These are phyloP conservation scores for Thraustotheca clavata DNA, from an alignment of 352 stramenopile genomes.

Conservation along the genomic window DNA sequence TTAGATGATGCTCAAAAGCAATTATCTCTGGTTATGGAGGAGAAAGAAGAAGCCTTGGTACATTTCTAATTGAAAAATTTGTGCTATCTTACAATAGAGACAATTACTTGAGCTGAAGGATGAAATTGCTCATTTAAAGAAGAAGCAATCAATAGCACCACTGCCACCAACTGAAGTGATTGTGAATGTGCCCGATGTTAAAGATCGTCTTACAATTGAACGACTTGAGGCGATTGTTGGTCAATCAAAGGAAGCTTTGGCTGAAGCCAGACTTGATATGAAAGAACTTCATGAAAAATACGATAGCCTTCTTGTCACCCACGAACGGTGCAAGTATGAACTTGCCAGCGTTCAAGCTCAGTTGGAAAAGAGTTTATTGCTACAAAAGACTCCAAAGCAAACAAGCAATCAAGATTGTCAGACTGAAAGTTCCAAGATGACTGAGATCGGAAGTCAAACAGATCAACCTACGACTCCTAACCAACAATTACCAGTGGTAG, in stretches of 20 bases:
- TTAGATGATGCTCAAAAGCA: not conserved
- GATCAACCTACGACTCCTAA: no score
- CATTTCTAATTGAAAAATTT: not conserved
- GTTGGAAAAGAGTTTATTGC: not conserved
- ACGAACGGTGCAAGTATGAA: not conserved
- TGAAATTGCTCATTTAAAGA: not conserved
- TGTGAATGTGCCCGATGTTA: not conserved
- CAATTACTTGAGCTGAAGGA: not conserved
- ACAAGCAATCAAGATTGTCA: no score
- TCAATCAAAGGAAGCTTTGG: slow-evolving; percentile 5
- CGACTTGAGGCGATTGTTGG: not conserved
- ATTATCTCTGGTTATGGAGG: not conserved
- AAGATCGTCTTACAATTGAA: slow-evolving; percentile 5
- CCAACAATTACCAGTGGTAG: no score
- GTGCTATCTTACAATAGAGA: not conserved
- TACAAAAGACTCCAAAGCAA: no score
- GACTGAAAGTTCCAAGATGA: no score
- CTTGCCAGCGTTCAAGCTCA: not conserved
- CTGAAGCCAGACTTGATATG: not conserved
- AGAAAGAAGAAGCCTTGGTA: slow-evolving; percentile 3
- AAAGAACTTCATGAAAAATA: slow-evolving; percentile 13
- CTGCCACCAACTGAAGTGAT: not conserved
- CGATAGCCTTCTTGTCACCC: not conserved
- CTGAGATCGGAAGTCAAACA: no score
- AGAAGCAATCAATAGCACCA: not conserved